Base-by-base conservation (phyloP, 2,329 filamentous ascomycete genomes). In the Penicillium sp. region DNA sequence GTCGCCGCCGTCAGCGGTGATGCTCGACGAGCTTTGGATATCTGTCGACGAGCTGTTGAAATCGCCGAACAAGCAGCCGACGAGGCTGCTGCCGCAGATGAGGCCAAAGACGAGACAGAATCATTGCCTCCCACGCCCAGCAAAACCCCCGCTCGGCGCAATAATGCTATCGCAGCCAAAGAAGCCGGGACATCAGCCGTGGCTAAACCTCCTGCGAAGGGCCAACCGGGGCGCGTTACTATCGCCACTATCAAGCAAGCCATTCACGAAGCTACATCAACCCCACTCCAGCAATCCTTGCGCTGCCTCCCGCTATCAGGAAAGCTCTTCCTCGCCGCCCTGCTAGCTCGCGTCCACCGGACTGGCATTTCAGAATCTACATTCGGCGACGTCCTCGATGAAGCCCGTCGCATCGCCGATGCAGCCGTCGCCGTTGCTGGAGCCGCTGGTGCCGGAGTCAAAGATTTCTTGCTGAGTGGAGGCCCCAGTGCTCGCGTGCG, bases 1-100 rank as follows among this genome's bases (percentile, higher is more conserved):
- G 94, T 99, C 32, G 94, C 94, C 6, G 93, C 94, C 38, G 95
- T 99, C 42, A 95, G 90, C 60, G 95, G 94, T 56, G 94, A 99
- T 67, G 94, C 94, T 18, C 83, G 94, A 54, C 86, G 94, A 60
- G 94, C 92, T 1, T 81, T 99, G 21, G 94, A 99, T 67, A 97
- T 99, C 56, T 99, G 95, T 72, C 85, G 94, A 31, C 85, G 94
- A 60, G 94, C 94, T 1, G 94, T 99, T 15, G 94, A 99, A 74
- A 86, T 99, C 27, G 94, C 93, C 31, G 94, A 99, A 73, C 82
- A 88, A 47, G 88, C 93, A 51, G 72, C 75, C 66, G 75, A 82
- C 45, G 62, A 68, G 71, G 59, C 64, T 48, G 55, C 60, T 23
- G 54, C 50, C 16, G 57, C 63, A 40, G 61, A 63, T 16, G 49